These are phyloP conservation scores for Nicotiana attenuata DNA, from an alignment of 257 asterid species.

Conservation along the genomic window DNA sequence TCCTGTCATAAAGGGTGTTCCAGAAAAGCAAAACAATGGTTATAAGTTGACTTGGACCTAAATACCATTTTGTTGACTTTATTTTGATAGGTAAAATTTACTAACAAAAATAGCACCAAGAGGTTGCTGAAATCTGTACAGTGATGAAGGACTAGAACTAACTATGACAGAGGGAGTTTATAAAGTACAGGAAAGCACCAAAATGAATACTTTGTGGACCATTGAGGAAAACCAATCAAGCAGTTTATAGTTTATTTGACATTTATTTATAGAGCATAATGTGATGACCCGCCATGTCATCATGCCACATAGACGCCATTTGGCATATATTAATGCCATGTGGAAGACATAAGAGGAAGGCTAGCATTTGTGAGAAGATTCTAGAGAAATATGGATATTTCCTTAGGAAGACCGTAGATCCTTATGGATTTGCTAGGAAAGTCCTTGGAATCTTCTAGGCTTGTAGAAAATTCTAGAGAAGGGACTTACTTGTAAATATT, in stretches of 20 bases:
- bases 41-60: slow-evolving; percentile 5
- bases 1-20: slow-evolving; percentile 45
- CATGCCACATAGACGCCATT: no score
- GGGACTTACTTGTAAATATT: no score
- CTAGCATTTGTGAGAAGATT: no score
- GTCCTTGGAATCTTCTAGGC: no score
- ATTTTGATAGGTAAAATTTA: background rate
- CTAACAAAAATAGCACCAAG: background rate
- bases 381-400: no score
- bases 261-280: background rate
- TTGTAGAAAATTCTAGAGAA: no score
- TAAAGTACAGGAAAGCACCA: background rate
- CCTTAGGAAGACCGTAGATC: no score
- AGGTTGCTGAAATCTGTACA: background rate
- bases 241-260: background rate
- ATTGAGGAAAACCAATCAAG: background rate
- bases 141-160: background rate
- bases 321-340: no score
- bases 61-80: background rate
- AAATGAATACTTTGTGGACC: background rate
- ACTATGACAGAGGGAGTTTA: background rate
- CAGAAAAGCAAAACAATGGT: slow-evolving; percentile 4
- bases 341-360: no score
- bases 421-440: no score
- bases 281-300: no score